Conservation (phyloP, 352 stramenopile genomes). For the Phytophthora foliorum region DNA sequence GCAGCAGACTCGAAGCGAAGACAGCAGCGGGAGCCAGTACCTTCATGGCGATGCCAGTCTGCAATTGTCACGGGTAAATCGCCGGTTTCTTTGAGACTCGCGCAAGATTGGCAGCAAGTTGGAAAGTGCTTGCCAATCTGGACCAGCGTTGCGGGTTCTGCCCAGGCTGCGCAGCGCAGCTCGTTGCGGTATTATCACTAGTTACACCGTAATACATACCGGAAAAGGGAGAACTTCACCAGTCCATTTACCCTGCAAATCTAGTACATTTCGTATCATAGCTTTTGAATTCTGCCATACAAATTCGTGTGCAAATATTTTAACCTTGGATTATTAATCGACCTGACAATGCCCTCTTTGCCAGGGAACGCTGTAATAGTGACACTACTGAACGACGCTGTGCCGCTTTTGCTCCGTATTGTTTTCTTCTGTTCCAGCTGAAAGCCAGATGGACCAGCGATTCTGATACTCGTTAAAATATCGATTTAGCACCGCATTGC, state of each 20-base stretch:
- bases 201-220: too few species aligned
- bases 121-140: slow-evolving; percentile 4
- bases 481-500: not conserved
- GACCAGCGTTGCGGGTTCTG: not conserved
- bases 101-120: slow-evolving; percentile 8
- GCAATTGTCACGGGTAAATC: not conserved
- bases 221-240: too few species aligned
- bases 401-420: not conserved
- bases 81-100: not conserved
- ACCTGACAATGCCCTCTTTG: too few species aligned
- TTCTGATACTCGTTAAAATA: slow-evolving; percentile 12
- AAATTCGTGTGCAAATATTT: too few species aligned
- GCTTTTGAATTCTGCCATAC: too few species aligned
- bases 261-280: too few species aligned
- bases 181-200: too few species aligned
- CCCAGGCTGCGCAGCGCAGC: not conserved
- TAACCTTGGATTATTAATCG: too few species aligned
- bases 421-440: slow-evolving; percentile 5
- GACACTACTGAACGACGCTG: not conserved
- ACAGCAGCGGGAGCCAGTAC: slow-evolving; percentile 12
- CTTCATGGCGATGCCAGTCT: slow-evolving; percentile 31
- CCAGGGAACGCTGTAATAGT: too few species aligned
- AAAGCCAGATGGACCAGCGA: not conserved
- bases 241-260: too few species aligned
- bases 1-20: slow-evolving; percentile 7